These are phyloP conservation scores for Fusarium sp. DNA, from an alignment of 2,329 filamentous ascomycete species.

Conservation along the genomic window DNA sequence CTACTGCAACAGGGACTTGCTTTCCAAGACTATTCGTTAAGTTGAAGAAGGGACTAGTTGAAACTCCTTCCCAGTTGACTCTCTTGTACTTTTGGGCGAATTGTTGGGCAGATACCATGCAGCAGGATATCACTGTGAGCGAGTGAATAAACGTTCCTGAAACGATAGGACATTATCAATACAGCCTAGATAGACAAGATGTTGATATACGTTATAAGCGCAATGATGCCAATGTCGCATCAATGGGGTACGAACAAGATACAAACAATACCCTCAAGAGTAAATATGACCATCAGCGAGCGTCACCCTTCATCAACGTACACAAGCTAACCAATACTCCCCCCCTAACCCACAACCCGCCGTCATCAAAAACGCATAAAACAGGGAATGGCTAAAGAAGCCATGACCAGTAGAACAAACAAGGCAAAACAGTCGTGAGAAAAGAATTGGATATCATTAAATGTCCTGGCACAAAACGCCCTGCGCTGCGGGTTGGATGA, in stretches of 20 bases:
- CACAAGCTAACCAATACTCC: conserved; percentile 42
- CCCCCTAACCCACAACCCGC: conserved; percentile 5
- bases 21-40: too few relatives aligned
- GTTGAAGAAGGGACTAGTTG: too few relatives aligned
- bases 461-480: conserved; percentile 48
- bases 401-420: not conserved
- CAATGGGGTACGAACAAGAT: conserved; percentile 7
- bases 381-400: conserved; percentile 15
- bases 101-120: not conserved
- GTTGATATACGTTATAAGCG: conserved; percentile 11
- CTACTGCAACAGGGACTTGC: too few relatives aligned
- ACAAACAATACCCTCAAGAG: conserved; percentile 21
- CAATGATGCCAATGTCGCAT: conserved; percentile 9
- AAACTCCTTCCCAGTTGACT: too few relatives aligned
- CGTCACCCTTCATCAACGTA: conserved; percentile 24
- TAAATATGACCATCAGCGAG: conserved; percentile 12
- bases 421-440: conserved; percentile 21
- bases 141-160: not conserved
- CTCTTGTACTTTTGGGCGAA: too few relatives aligned
- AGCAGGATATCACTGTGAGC: not conserved
- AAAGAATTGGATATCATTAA: conserved; percentile 50
- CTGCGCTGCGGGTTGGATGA: conserved; percentile 31
- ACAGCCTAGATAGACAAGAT: not conserved
- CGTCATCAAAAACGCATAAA: conserved; percentile 8
- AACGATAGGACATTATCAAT: not conserved